Evolutionary conservation across 257 asterid genomes (phyloP).

Genomic region (Eustoma russellianum): DNA sequence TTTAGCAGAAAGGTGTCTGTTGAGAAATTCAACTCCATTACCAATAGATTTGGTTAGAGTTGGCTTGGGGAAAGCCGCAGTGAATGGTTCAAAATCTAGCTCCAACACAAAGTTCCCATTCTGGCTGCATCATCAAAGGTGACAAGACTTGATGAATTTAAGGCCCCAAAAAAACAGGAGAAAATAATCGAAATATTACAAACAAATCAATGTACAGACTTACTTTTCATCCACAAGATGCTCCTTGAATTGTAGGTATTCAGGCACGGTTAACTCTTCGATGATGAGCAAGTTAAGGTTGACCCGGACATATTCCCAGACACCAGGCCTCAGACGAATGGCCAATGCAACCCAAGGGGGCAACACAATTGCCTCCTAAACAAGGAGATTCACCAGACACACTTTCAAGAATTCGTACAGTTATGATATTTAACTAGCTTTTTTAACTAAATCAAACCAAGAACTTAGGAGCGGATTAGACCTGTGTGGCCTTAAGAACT

Average conservation of each 20-base stretch:
- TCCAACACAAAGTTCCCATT: constrained; percentile 81
- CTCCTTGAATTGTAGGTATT: constrained; percentile 79
- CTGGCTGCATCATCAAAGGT: constrained; percentile 33
- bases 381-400: neutral
- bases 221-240: constrained; percentile 81
- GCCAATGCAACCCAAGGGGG: constrained; percentile 98
- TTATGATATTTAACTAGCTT: neutral
- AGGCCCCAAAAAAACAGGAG: neutral
- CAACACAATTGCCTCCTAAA: constrained; percentile 74
- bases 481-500: constrained; percentile 73
- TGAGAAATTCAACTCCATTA: constrained; percentile 94
- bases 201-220: constrained; percentile 3
- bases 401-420: neutral
- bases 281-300: constrained; percentile 55
- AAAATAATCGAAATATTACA: neutral
- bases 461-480: constrained; percentile 5
- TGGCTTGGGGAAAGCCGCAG: constrained; percentile 80
- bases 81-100: constrained; percentile 92
- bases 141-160: neutral
- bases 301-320: constrained; percentile 82
- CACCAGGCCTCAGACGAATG: constrained; percentile 87
- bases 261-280: constrained; percentile 78
- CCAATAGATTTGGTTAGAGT: constrained; percentile 94
- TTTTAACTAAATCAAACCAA: neutral
- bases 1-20: constrained; percentile 91